Conservation (phyloP, 805 yeast species). For the Hanseniaspora pseudoguilliermondii region DNA sequence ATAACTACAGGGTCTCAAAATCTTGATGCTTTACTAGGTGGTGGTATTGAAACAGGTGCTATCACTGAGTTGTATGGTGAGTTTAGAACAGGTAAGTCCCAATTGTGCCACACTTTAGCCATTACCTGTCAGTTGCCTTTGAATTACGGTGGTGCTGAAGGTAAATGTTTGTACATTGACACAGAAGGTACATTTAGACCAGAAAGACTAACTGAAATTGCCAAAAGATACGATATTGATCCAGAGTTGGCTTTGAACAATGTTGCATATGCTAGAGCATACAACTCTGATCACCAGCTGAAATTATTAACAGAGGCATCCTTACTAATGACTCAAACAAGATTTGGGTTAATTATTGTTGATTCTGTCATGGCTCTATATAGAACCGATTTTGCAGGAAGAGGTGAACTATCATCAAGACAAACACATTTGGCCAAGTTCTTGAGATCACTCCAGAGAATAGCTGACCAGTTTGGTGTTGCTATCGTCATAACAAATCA, state of each 20-base stretch:
- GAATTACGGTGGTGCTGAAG: constrained; percentile 98
- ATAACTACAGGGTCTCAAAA: constrained; percentile 92
- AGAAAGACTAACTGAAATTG: constrained; percentile 74
- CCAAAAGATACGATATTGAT: constrained; percentile 79
- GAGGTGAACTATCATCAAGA: constrained; percentile 91
- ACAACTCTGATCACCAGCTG: constrained; percentile 91
- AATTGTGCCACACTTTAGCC: constrained; percentile 89
- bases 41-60: constrained; percentile 95
- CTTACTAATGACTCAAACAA: constrained; percentile 87
- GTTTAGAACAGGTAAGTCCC: constrained; percentile 95
- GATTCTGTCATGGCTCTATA: constrained; percentile 95
- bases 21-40: constrained; percentile 83
- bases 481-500: constrained; percentile 94
- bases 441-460: constrained; percentile 78
- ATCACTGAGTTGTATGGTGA: constrained; percentile 95
- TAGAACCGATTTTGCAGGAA: constrained; percentile 86
- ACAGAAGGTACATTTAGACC: constrained; percentile 97
- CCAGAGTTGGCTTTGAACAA: constrained; percentile 92
- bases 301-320: constrained; percentile 82
- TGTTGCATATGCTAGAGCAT: constrained; percentile 94
- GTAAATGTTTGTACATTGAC: constrained; percentile 88
- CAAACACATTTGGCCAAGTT: constrained; percentile 89
- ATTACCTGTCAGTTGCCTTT: constrained; percentile 93
- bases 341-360: constrained; percentile 82
- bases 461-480: constrained; percentile 95